A percentile compares a stretch with the other conserved stretches of the same genome.
Evolutionary conservation across 1,139 yeast genomes (phyloP).

Genomic region (Magnusiomyces ingens): DNA sequence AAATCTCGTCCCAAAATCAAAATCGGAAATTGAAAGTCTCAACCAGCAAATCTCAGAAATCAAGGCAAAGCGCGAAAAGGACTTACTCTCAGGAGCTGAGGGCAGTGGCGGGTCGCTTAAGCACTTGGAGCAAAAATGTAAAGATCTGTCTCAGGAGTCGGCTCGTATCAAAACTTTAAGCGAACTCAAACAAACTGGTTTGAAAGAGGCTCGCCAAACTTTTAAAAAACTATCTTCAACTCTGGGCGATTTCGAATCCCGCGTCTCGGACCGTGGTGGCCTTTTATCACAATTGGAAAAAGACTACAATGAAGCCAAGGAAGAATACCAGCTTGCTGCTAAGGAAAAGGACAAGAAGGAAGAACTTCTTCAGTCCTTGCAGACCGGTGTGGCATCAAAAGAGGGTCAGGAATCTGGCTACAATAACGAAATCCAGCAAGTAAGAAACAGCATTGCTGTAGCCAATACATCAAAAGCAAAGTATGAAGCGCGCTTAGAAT

Average conservation of each 20-base stretch:
- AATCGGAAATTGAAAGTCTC: slow-evolving; percentile 51
- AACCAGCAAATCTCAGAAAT: slow-evolving; percentile 56
- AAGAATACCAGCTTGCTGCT: slow-evolving; percentile 41
- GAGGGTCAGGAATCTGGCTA: slow-evolving; percentile 82
- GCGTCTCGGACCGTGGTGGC: slow-evolving; percentile 20
- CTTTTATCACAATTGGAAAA: slow-evolving; percentile 32
- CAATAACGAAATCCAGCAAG: slow-evolving; percentile 61
- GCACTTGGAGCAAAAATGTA: slow-evolving; percentile 54
- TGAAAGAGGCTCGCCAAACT: slow-evolving; percentile 18
- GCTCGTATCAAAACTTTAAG: slow-evolving; percentile 62
- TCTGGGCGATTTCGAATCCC: slow-evolving; percentile 21
- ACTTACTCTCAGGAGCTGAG: slow-evolving; percentile 47
- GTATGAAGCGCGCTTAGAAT: slow-evolving; percentile 51
- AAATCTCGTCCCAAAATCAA: slow-evolving; percentile 38
- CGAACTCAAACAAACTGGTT: slow-evolving; percentile 36
- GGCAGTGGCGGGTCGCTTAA: slow-evolving; percentile 60
- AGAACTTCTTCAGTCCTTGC: slow-evolving; percentile 72
- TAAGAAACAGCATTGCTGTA: slow-evolving; percentile 50
- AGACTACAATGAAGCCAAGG: slow-evolving; percentile 42
- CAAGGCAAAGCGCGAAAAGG: slow-evolving; percentile 50
- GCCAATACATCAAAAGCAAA: slow-evolving; percentile 55
- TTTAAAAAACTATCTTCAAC: slow-evolving; percentile 22
- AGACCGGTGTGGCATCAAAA: slow-evolving; percentile 84
- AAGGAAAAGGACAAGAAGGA: slow-evolving; percentile 56
- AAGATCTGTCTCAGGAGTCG: slow-evolving; percentile 53